These are phyloP conservation scores for Mytilinidion resinicola DNA, from an alignment of 495 filamentous ascomycete genomes.

Conservation along the genomic window DNA sequence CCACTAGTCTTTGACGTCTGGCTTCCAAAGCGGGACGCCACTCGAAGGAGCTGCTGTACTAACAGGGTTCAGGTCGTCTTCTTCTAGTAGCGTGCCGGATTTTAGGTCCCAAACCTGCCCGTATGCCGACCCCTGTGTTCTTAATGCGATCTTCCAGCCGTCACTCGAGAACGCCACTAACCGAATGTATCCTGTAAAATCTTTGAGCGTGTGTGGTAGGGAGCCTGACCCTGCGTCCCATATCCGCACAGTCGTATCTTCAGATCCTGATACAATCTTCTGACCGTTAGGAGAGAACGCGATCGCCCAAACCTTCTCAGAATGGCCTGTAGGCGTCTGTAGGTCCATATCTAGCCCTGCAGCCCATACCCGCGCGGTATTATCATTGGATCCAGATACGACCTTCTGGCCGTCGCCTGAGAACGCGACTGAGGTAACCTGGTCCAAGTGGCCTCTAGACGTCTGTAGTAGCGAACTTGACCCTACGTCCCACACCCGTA, in stretches of 20 bases:
- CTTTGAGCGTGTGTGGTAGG: background rate
- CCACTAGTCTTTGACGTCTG: background rate
- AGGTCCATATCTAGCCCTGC: background rate
- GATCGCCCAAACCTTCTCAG: background rate
- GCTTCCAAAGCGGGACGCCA: background rate
- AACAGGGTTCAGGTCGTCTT: too few species aligned
- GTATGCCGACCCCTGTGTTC: background rate
- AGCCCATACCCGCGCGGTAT: background rate
- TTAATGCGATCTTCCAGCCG: background rate
- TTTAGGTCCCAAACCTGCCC: too few species aligned
- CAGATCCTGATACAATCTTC: background rate
- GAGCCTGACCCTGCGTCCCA: background rate
- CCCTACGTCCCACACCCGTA: slow-evolving; percentile 1
- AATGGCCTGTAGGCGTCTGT: background rate
- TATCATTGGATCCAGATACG: slow-evolving; percentile 1
- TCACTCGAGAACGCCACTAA: background rate
- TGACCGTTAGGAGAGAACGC: slow-evolving; percentile 6
- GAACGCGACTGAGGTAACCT: background rate
- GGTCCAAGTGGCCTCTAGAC: background rate
- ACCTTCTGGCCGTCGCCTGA: background rate
- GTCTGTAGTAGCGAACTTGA: background rate
- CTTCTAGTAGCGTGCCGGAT: too few species aligned
- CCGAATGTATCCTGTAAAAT: background rate
- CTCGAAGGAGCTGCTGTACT: too few species aligned
- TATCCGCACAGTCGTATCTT: background rate